phyloP scores from a whole-genome alignment of 768 basidiomycete species.

The Auricularia cornea region DNA sequence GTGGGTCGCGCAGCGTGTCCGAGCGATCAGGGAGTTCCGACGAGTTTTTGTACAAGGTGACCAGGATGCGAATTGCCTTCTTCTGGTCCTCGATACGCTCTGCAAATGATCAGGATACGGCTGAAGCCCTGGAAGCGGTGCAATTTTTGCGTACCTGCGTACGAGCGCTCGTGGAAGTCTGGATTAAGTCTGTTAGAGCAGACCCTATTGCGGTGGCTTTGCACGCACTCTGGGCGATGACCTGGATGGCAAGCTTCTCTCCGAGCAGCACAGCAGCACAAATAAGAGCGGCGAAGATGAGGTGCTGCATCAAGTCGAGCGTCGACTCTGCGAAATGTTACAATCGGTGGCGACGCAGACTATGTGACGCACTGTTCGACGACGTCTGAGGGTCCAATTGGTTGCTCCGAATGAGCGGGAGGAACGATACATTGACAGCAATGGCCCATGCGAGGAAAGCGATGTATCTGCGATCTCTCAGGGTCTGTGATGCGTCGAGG shows the following conservation, averaged over 20 bases:
- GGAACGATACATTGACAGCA: slow-evolving; percentile 44
- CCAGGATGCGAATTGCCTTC: slow-evolving; percentile 60
- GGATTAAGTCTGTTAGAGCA: neutral
- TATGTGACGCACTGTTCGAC: neutral
- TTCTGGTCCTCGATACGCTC: slow-evolving; percentile 82
- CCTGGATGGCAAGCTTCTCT: slow-evolving; percentile 83
- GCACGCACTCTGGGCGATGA: slow-evolving; percentile 50
- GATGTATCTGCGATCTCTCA: slow-evolving; percentile 40
- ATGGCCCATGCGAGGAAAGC: slow-evolving; percentile 63
- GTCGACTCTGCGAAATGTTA: slow-evolving; percentile 24
- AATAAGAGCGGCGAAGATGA: slow-evolving; percentile 66
- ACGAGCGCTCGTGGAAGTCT: slow-evolving; percentile 71
- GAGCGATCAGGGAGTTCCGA: slow-evolving; percentile 59
- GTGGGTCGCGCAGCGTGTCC: slow-evolving; percentile 46
- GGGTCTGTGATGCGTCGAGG: neutral
- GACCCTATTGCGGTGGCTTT: neutral
- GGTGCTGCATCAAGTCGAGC: slow-evolving; percentile 48
- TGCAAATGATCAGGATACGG: slow-evolving; percentile 20
- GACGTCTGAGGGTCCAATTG: slow-evolving; percentile 16
- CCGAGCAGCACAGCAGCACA: slow-evolving; percentile 61
- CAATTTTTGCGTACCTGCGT: slow-evolving; percentile 49
- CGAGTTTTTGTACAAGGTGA: slow-evolving; percentile 72
- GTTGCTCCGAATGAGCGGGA: slow-evolving; percentile 49
- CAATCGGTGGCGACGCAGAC: too few relatives aligned
- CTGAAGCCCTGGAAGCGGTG: too few relatives aligned